Percentiles rank a stretch among this genome's conserved stretches.
Evolutionary conservation across 139 green algal species (phyloP).

Genomic region (Zygnema cylindricum): DNA sequence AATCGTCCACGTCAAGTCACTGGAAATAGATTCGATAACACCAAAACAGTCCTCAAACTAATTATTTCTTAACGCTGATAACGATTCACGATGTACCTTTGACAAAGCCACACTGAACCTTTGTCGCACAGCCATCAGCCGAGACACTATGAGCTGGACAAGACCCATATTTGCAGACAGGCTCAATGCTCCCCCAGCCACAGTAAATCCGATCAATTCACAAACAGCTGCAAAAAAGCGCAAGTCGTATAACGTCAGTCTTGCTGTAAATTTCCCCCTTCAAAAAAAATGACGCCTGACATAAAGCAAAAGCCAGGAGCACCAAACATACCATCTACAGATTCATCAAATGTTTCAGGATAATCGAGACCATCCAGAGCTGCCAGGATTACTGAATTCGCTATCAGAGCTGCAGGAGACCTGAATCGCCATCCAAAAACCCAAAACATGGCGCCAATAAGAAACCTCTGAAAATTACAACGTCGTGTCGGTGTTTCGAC

Average conservation of each 20-base stretch:
- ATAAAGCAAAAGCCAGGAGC: no score
- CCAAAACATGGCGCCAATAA: no score
- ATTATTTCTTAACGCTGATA: no score
- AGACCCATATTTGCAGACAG: conserved; percentile 64
- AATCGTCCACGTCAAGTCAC: no score
- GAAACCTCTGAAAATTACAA: no score
- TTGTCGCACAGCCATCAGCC: conserved; percentile 79
- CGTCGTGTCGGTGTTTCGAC: no score
- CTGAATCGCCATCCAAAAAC: no score
- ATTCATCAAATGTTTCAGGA: conserved; percentile 75
- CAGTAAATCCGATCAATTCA: conserved; percentile 75
- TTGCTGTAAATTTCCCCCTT: background rate
- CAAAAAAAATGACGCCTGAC: no score
- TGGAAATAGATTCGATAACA: no score
- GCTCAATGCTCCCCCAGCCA: conserved; percentile 47
- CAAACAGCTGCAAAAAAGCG: conserved; percentile 57
- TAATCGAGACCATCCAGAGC: conserved; percentile 73
- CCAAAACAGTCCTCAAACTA: no score
- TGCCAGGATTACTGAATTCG: conserved; percentile 68
- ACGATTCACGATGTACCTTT: background rate
- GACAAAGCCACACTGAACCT: conserved; percentile 69
- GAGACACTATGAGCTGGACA: conserved; percentile 77
- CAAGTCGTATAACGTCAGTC: no score
- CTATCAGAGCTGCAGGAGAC: background rate
- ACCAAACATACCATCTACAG: conserved; percentile 75